Evolutionary conservation across 2,329 filamentous ascomycete genomes (phyloP).

Genomic region (Phoma herbarum): DNA sequence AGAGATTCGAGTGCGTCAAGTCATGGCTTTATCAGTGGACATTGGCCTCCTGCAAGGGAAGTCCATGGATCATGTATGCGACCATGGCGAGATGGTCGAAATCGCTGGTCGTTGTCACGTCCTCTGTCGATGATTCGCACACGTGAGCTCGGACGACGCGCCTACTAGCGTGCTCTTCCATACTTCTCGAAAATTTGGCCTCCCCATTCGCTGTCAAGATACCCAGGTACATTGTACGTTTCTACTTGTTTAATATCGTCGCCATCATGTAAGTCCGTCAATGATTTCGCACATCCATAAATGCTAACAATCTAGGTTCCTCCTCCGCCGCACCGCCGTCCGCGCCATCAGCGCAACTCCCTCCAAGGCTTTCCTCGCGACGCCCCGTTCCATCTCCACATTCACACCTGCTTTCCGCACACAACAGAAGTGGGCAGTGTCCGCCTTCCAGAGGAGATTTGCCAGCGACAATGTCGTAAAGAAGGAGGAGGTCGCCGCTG

Average conservation of each 20-base stretch:
- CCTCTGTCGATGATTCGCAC: slow-evolving; percentile 1
- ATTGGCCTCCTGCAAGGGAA: neutral
- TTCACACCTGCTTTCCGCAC: slow-evolving; percentile 42
- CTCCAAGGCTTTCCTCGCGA: slow-evolving; percentile 55
- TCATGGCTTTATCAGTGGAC: neutral
- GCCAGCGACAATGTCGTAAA: slow-evolving; percentile 58
- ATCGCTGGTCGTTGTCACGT: neutral
- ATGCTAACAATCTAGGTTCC: slow-evolving; percentile 58
- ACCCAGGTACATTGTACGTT: slow-evolving; percentile 2
- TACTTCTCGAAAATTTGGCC: slow-evolving; percentile 20
- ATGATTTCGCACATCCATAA: neutral
- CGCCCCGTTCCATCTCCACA: slow-evolving; percentile 50
- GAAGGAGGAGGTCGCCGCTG: slow-evolving; percentile 46
- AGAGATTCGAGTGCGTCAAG: neutral
- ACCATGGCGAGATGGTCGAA: neutral
- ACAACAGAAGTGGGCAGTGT: slow-evolving; percentile 51
- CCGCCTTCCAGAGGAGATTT: slow-evolving; percentile 58
- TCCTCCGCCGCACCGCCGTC: slow-evolving; percentile 65
- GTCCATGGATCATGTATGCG: neutral
- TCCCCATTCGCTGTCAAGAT: slow-evolving; percentile 14
- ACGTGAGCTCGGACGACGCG: slow-evolving; percentile 5
- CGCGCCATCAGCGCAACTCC: slow-evolving; percentile 62
- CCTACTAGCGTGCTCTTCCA: neutral
- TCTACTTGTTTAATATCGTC: neutral
- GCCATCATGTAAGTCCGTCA: slow-evolving; percentile 30